A percentile compares a stretch with the other conserved stretches of the same genome.
These are phyloP conservation scores for Vitis hybrid DNA, from an alignment of 177 flowering plant genomes.

Conservation along the genomic window DNA sequence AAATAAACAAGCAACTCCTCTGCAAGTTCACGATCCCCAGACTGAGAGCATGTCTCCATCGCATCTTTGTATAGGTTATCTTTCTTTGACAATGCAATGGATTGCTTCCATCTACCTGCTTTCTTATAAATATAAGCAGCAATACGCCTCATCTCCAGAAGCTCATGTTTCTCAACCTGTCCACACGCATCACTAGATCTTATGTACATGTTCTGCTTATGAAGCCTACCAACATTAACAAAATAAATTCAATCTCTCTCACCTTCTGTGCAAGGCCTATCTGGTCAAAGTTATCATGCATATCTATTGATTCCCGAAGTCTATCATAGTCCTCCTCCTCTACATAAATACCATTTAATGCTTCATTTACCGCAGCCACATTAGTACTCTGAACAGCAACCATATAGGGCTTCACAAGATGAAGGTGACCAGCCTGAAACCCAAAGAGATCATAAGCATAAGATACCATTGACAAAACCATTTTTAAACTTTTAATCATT, in stretches of 20 bases:
- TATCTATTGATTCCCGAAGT: conserved; percentile 86
- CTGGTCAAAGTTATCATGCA: conserved; percentile 95
- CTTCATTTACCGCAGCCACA: conserved; percentile 94
- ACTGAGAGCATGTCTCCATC: conserved; percentile 97
- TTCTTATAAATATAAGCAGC: conserved; percentile 98
- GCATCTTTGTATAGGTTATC: conserved; percentile 95
- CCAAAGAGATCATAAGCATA: not conserved
- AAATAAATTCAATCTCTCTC: conserved; percentile 5
- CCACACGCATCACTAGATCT: conserved; percentile 8
- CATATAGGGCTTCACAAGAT: conserved; percentile 97
- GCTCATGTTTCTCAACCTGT: conserved; percentile 99
- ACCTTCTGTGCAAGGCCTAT: conserved; percentile 99
- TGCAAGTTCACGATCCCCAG: conserved; percentile 95
- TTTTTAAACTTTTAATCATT: not conserved
- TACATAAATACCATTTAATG: conserved; percentile 88
- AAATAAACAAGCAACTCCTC: conserved; percentile 97
- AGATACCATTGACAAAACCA: not conserved
- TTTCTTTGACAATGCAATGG: conserved; percentile 95
- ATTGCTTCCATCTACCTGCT: conserved; percentile 97
- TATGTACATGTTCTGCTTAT: not conserved
- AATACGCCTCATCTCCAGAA: conserved; percentile 97
- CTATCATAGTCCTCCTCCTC: conserved; percentile 98
- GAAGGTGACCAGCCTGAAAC: conserved; percentile 87
- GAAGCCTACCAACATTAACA: not conserved
- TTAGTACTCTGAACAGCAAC: conserved; percentile 97